Conservation (phyloP, 2,329 filamentous ascomycete genomes). For the Trichoderma asperellum region DNA sequence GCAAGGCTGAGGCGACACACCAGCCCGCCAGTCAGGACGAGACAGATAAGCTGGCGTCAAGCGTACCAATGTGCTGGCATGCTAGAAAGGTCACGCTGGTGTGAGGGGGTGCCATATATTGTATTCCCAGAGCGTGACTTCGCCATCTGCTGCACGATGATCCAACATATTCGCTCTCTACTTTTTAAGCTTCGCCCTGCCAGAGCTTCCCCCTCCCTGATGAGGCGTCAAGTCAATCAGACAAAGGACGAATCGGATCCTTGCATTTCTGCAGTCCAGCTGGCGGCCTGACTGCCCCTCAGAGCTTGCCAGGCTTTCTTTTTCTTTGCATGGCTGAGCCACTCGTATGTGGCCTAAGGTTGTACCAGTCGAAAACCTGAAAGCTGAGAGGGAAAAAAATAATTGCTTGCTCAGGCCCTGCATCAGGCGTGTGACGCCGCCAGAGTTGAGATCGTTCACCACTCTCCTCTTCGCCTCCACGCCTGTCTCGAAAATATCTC, state of each 20-base stretch:
- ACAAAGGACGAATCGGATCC: conserved; percentile 11
- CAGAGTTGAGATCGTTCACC: neutral
- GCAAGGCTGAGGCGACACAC: neutral
- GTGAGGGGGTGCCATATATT: neutral
- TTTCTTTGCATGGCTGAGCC: conserved; percentile 8
- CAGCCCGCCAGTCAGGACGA: neutral
- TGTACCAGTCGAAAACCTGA: conserved; percentile 15
- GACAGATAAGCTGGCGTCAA: neutral
- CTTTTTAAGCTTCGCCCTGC: neutral
- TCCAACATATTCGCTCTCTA: neutral
- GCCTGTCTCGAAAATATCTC: neutral
- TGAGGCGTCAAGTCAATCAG: neutral
- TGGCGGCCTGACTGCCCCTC: neutral
- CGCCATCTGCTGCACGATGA: conserved; percentile 2
- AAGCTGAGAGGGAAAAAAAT: neutral
- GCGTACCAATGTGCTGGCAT: neutral
- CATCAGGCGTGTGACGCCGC: conserved; percentile 1
- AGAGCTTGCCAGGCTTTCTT: neutral
- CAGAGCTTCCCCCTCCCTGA: neutral
- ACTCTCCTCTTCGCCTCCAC: neutral
- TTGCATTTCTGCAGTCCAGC: neutral
- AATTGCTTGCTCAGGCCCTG: conserved; percentile 7
- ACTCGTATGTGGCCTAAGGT: conserved; percentile 14
- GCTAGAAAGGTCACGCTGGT: neutral
- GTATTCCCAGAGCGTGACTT: neutral